Base-by-base conservation (phyloP, 1,284 basidiomycete species). In the Apiotrichum mycotoxinovorans region DNA sequence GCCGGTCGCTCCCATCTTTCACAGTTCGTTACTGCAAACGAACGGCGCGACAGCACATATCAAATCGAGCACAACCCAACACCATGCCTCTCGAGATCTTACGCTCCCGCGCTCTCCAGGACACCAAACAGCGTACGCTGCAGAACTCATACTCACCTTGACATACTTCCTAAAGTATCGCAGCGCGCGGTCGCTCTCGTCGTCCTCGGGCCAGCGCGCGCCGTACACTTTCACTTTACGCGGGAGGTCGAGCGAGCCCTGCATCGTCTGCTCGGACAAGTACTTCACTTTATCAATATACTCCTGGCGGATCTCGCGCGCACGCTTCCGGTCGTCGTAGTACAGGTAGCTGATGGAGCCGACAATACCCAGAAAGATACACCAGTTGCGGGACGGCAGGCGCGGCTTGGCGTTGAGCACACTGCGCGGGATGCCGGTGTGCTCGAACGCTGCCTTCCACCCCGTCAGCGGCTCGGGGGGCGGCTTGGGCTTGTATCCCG, bases 101-200 rank as follows among this genome's bases (percentile, higher is more conserved):
- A n/a, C 3, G 10, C 41, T 4, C 27, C 5, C 53, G 58, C 50
- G 4, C 17, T 20, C 4, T 20, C 18, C n/a, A 4, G 4, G 38
- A n/a, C n/a, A n/a, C n/a, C n/a, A n/a, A n/a, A n/a, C n/a, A n/a
- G n/a, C n/a, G n/a, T n/a, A n/a, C n/a, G n/a, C n/a, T n/a, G n/a
- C n/a, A n/a, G n/a, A n/a, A n/a, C n/a, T n/a, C n/a, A 4, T 40
- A 70, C 80, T 68, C 67, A 95, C 93, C 87, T 96, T 96, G 80
- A 97, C 85, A 78, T 96, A 98, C 80, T 89, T 91, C 72, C 89
- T 87, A 79, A 98, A 98, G 80, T 91, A 92, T 73, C 82, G 85
- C 69, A 90, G 79, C 53, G 86, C 84, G 61, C 89, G 85, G 72
- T 93, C 87, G 65, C 86, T 85, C 71, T 98, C 93, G 69, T 95